Percentiles rank a stretch among this genome's conserved stretches.
Evolutionary conservation across 352 stramenopile genomes (phyloP).

Genomic region (Pythium vanterpoolii): DNA sequence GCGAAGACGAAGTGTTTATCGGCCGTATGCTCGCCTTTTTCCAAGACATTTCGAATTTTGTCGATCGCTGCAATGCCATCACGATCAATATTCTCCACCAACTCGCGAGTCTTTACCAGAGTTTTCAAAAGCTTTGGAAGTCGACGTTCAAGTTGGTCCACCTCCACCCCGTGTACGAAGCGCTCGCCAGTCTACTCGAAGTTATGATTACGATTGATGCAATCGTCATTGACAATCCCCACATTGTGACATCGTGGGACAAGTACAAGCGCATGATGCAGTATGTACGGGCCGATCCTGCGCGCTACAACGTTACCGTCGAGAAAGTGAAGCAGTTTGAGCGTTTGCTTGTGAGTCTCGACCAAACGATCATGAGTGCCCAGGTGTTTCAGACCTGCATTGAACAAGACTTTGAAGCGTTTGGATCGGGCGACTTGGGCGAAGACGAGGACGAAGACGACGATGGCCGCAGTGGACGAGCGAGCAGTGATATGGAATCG

Average conservation of each 20-base stretch:
- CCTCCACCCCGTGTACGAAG: conserved; percentile 76
- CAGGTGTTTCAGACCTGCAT: conserved; percentile 87
- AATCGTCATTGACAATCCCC: conserved; percentile 87
- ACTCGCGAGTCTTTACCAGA: conserved; percentile 83
- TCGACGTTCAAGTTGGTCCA: conserved; percentile 87
- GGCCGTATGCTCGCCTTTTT: conserved; percentile 88
- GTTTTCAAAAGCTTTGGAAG: conserved; percentile 86
- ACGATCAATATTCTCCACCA: conserved; percentile 91
- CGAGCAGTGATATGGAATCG: conserved; percentile 61
- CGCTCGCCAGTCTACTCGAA: conserved; percentile 71
- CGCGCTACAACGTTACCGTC: conserved; percentile 78
- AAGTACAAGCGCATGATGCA: conserved; percentile 92
- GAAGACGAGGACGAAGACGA: conserved; percentile 64
- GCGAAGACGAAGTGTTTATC: conserved; percentile 81
- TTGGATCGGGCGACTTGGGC: conserved; percentile 50
- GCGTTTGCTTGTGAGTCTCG: conserved; percentile 78
- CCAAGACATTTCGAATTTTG: conserved; percentile 90
- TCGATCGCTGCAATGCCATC: conserved; percentile 86
- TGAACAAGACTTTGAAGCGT: conserved; percentile 87
- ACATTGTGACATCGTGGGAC: conserved; percentile 84
- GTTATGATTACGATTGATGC: conserved; percentile 88
- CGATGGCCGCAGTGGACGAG: conserved; percentile 27
- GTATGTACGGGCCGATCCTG: conserved; percentile 79
- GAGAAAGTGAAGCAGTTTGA: conserved; percentile 87
- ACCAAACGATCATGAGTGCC: conserved; percentile 87